Percentiles rank a stretch among this genome's conserved stretches.
Conservation (phyloP, 306 rosid species). For the Cicer arietinum region DNA sequence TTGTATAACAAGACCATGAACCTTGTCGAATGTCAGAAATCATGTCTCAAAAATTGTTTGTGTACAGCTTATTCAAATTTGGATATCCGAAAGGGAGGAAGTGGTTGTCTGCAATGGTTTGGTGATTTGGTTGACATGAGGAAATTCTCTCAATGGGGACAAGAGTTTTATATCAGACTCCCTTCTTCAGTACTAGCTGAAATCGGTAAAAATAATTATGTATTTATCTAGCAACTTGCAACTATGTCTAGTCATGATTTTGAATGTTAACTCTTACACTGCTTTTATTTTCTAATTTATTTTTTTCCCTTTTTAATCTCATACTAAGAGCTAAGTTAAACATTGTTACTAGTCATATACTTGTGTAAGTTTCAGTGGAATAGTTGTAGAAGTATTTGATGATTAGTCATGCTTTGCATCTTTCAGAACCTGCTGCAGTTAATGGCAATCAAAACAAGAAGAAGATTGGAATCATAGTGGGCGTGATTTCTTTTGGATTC, state of each 20-base stretch:
- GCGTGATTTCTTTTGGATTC: conserved; percentile 21
- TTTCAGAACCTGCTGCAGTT: conserved; percentile 1
- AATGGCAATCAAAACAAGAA: conserved; percentile 24
- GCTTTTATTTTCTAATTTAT: not conserved
- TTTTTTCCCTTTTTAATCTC: not conserved
- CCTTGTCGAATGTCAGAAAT: conserved; percentile 35
- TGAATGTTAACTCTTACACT: not conserved
- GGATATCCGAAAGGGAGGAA: conserved; percentile 35
- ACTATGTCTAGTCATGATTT: not conserved
- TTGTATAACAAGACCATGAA: conserved; percentile 26
- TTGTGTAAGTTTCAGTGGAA: not conserved
- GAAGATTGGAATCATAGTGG: conserved; percentile 8
- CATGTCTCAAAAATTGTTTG: conserved; percentile 41
- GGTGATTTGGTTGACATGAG: conserved; percentile 25
- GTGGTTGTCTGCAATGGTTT: conserved; percentile 52
- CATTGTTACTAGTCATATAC: not conserved
- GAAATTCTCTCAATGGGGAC: conserved; percentile 37
- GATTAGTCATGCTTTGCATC: not conserved
- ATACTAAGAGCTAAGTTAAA: not conserved
- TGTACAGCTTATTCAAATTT: conserved; percentile 45
- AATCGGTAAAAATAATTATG: too few species aligned
- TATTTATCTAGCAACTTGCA: too few species aligned
- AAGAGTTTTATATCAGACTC: conserved; percentile 47
- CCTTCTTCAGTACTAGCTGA: conserved; percentile 41
- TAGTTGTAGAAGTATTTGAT: not conserved